Conservation (phyloP, 1,139 yeast genomes). For the Geotrichum klebahnii region DNA sequence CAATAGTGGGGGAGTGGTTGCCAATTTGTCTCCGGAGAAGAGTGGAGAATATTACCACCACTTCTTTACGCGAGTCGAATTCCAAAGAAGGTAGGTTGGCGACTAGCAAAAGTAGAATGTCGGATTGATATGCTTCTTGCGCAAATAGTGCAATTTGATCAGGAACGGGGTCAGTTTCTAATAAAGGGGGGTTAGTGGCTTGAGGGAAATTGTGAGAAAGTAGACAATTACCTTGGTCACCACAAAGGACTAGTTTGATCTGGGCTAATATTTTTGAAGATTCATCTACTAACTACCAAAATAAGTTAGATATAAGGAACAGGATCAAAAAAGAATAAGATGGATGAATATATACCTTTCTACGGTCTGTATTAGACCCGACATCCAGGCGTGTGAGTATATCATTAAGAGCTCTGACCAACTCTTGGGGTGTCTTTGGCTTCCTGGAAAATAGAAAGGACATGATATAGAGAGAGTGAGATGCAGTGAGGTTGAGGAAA, state of each 20-base stretch:
- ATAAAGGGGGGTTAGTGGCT: constrained; percentile 23
- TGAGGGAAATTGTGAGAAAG: constrained; percentile 15
- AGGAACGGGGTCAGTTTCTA: constrained; percentile 61
- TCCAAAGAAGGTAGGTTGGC: constrained; percentile 60
- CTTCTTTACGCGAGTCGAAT: constrained; percentile 87
- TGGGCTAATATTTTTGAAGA: constrained; percentile 64
- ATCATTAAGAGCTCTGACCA: constrained; percentile 71
- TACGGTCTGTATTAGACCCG: constrained; percentile 45
- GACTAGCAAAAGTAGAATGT: constrained; percentile 60
- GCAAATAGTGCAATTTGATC: constrained; percentile 68
- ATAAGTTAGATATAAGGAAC: constrained; percentile 4
- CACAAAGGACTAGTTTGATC: constrained; percentile 64
- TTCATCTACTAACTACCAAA: constrained; percentile 63
- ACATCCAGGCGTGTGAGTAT: constrained; percentile 62
- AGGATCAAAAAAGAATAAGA: not conserved
- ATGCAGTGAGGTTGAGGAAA: no score
- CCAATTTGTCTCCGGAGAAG: constrained; percentile 77
- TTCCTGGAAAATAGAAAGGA: constrained; percentile 86
- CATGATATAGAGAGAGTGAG: no score
- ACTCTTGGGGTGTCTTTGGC: constrained; percentile 87
- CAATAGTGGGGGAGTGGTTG: constrained; percentile 72
- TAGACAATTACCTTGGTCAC: constrained; percentile 52
- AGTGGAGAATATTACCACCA: constrained; percentile 65
- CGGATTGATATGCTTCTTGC: constrained; percentile 71
- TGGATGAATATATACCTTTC: constrained; percentile 40